These are phyloP conservation scores for Penicillium paxilli DNA, from an alignment of 495 filamentous ascomycete species.

Conservation along the genomic window DNA sequence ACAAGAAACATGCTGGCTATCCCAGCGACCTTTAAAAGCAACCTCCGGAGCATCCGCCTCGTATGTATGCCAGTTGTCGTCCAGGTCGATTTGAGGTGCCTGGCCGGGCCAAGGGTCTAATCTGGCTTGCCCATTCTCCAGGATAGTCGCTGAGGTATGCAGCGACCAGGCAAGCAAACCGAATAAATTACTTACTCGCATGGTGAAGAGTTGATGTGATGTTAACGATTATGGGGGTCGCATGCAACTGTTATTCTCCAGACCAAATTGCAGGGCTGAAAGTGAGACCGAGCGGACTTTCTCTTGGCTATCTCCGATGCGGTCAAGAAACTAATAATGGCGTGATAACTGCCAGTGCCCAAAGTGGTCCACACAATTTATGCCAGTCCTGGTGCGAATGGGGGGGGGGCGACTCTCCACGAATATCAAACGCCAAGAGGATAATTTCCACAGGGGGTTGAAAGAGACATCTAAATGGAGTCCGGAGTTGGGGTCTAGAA, in stretches of 20 bases:
- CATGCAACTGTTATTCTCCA: constrained; percentile 9
- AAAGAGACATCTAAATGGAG: neutral
- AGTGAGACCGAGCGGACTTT: neutral
- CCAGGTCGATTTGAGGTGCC: constrained; percentile 19
- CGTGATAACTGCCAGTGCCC: constrained; percentile 18
- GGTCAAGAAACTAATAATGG: constrained; percentile 17
- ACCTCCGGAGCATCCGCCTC: constrained; percentile 56
- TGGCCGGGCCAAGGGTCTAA: constrained; percentile 38
- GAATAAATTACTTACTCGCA: constrained; percentile 15
- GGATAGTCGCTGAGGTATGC: constrained; percentile 46
- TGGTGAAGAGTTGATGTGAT: constrained; percentile 11
- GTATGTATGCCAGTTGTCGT: constrained; percentile 50
- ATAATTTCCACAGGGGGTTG: neutral
- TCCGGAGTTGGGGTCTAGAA: neutral
- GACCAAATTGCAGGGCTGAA: neutral
- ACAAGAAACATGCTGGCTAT: constrained; percentile 65
- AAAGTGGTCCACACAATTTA: constrained; percentile 2
- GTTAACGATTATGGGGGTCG: neutral
- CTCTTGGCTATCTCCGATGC: constrained; percentile 3
- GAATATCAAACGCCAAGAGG: neutral
- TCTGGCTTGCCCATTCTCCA: constrained; percentile 62
- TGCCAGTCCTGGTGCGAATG: neutral
- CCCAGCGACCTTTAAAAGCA: constrained; percentile 72
- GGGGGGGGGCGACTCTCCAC: neutral
- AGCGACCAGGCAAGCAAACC: constrained; percentile 15